Base-by-base conservation (phyloP, 257 asterid species). In the Ophiorrhiza pumila region DNA sequence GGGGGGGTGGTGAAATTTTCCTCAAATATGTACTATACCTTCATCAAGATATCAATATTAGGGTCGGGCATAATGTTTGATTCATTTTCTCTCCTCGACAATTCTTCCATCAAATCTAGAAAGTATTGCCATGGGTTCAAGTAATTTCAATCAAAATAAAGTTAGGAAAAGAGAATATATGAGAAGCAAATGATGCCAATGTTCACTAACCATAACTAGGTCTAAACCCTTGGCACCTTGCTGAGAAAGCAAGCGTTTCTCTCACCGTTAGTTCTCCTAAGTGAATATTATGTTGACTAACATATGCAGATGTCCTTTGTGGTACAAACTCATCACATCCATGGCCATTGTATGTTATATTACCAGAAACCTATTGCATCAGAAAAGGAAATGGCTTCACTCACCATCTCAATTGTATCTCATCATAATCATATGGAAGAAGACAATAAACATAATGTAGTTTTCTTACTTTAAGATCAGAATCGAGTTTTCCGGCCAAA, bases 141-240 rank as follows among this genome's bases (percentile, higher is more conserved):
- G n/a, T n/a, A n/a, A n/a, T n/a, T n/a, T n/a, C n/a, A 4, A 59
- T 29, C 32, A 5, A 0, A 13, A 11, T 14, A 3, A n/a, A 9
- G 8, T 7, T 8, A 27, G 32, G 3, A 42, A 5, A n/a, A n/a
- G 2, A 18, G 15, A 31, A 23, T 32, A 22, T 22, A 29, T 13
- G n/a, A 67, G n/a, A n/a, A n/a, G n/a, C n/a, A 67, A 63, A 0
- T 22, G 8, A n/a, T 17, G 7, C n/a, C 1, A 22, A n/a, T 10
- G 63, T 17, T 31, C 45, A 71, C 80, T 46, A n/a, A 93, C 98
- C 93, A 75, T 89, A 89, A 74, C 96, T 92, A 72, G 87, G 70
- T 32, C 98, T 97, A 52, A 89, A 90, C 68, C 98, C 98, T 82
- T 93, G 98, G 68, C 97, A 91, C 85, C 96, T 89, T 43, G 97